Evolutionary conservation across 2,329 filamentous ascomycete species (phyloP), one percentile per base, ranked within the genome.

Genomic region (Orbilia brochopaga): DNA sequence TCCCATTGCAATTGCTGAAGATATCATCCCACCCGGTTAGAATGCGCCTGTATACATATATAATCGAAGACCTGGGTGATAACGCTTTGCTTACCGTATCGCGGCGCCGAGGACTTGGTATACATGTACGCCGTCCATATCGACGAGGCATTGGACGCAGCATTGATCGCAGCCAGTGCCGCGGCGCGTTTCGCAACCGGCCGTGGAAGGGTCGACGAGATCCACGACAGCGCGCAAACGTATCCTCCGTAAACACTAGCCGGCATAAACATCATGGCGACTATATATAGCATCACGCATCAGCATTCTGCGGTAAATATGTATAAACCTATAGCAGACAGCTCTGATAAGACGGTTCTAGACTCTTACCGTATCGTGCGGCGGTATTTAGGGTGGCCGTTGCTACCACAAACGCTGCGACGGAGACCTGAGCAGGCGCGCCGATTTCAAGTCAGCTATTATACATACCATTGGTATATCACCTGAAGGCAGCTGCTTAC

Each of bases 81-180:
- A 4, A 30, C 23, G 23, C 19, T 19, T 46, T 51, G 53, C 59
- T 64, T 56, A 64, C 66, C 66, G 15, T 70, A 70, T 64, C 66
- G 53, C 15, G 66, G 66, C 44, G 73, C 69, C 6, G 74, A 80
- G 37, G 76, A 78, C 70, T 85, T 81, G 15, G 84, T 84, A 75
- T 90, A 90, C 83, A 90, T 85, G 75, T 89, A 89, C 63, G 82
- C 84, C 0, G 87, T 86, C 76, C 88, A 92, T 74, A 92, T 92
- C 53, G 84, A 86, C 46, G 85, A 85, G 10, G 83, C 82, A 77
- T 92, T 91, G 17, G 84, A 85, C 8, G 90, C 82, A 1, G 87
- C 87, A 77, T 93, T 93, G 79, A 92, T 90, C 73, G 88, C 87
- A 0, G 89, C 90, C 3, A 93, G 78, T 0, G 88, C 89, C 0